Conservation (phyloP, 257 asterid species). For the Solanum rostratum region DNA sequence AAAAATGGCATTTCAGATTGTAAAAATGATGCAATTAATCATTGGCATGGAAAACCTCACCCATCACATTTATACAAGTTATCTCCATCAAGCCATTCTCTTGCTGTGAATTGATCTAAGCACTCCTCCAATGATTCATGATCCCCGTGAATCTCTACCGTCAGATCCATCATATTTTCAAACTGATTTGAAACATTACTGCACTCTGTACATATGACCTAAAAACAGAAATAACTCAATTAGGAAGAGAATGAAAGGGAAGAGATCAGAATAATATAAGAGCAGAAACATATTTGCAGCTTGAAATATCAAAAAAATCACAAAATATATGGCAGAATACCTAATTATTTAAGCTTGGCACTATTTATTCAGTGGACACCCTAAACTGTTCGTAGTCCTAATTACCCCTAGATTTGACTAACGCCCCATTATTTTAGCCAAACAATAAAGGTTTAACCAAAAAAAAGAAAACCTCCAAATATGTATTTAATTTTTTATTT, state of each 20-base stretch:
- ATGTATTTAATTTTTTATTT: not conserved
- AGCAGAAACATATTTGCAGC: not conserved
- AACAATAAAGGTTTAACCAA: not conserved
- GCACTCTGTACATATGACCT: slow-evolving; percentile 96
- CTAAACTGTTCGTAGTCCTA: not conserved
- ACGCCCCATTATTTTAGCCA: not conserved
- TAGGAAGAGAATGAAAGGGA: not conserved
- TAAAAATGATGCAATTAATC: not conserved
- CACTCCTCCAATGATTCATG: slow-evolving; percentile 94
- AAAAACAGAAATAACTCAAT: slow-evolving; percentile 2
- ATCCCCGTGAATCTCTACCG: slow-evolving; percentile 97
- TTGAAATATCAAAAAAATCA: not conserved
- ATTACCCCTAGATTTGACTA: not conserved
- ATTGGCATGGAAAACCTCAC: slow-evolving; percentile 23
- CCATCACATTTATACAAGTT: slow-evolving; percentile 96
- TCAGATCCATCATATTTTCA: slow-evolving; percentile 98
- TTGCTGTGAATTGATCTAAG: slow-evolving; percentile 89
- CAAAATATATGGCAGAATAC: not conserved
- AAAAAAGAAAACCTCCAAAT: not conserved
- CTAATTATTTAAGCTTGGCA: not conserved
- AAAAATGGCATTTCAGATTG: not conserved
- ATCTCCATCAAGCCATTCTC: slow-evolving; percentile 93
- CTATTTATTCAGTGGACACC: not conserved
- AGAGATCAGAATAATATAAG: not conserved
- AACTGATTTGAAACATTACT: slow-evolving; percentile 71